Percentiles rank a stretch among this genome's conserved stretches.
Conservation (phyloP, 2,329 filamentous ascomycete genomes). For the Leptosphaerulina australis region DNA sequence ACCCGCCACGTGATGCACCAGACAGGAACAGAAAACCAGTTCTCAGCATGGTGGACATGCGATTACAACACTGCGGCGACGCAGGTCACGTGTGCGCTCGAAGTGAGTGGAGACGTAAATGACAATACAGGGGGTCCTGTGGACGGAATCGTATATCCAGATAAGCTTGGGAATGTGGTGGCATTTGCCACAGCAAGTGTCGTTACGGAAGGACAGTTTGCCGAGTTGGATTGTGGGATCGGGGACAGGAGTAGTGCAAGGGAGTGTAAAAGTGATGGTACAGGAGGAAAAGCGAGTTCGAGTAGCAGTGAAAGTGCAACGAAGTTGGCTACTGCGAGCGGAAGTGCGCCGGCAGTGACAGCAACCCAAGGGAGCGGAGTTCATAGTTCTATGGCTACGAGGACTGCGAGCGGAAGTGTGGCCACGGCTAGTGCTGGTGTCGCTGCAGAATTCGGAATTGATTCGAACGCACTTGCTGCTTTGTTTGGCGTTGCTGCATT, state of each 20-base stretch:
- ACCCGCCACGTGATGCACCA: slow-evolving; percentile 1
- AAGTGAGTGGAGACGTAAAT: background rate
- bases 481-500: slow-evolving; percentile 8
- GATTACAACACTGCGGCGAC: background rate
- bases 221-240: background rate
- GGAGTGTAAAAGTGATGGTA: background rate
- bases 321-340: background rate
- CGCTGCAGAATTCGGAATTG: slow-evolving; percentile 2
- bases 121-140: slow-evolving; percentile 7
- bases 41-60: slow-evolving; percentile 4
- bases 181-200: slow-evolving; percentile 8
- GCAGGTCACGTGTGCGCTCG: slow-evolving; percentile 2
- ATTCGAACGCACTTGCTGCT: slow-evolving; percentile 1
- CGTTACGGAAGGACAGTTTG: slow-evolving; percentile 1
- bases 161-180: slow-evolving; percentile 2
- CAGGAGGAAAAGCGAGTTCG: background rate
- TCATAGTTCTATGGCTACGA: background rate
- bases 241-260: background rate
- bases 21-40: background rate
- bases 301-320: background rate
- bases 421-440: slow-evolving; percentile 1
- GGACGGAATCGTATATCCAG: background rate
- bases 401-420: slow-evolving; percentile 2
- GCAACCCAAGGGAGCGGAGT: slow-evolving; percentile 5
- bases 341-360: background rate